phyloP scores from a whole-genome alignment of 75 land plant genomes.

The Cryptomeria japonica region DNA sequence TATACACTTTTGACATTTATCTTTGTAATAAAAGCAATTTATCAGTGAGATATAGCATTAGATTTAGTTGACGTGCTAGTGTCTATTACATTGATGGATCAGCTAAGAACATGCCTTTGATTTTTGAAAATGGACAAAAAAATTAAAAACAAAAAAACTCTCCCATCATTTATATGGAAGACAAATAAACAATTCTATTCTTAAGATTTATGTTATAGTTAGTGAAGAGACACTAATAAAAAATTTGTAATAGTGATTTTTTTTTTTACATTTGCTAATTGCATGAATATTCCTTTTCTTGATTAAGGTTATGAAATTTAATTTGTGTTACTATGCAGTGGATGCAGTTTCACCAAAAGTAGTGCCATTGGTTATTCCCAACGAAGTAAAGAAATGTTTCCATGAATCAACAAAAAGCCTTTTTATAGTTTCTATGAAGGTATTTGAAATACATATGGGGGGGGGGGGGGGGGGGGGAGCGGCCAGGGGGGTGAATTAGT shows the following conservation, averaged over 20 bases:
- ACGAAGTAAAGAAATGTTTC: slow-evolving; percentile 45
- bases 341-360: slow-evolving; percentile 44
- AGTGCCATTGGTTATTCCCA: slow-evolving; percentile 43
- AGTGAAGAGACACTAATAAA: background rate
- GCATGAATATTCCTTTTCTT: background rate
- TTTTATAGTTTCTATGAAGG: slow-evolving; percentile 59
- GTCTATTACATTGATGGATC: background rate
- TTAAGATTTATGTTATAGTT: background rate
- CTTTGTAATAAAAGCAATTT: background rate
- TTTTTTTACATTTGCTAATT: background rate
- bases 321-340: slow-evolving; percentile 30
- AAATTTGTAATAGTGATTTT: background rate
- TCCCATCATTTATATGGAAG: background rate
- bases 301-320: background rate
- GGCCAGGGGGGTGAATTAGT: no score
- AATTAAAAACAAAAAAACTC: background rate
- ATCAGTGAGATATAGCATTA: background rate
- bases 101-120: background rate
- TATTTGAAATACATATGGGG: no score
- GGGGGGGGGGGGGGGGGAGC: no score
- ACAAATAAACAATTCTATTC: background rate
- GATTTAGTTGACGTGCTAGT: background rate
- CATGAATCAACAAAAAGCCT: slow-evolving; percentile 42
- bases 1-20: background rate
- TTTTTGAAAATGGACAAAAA: background rate